Conservation (phyloP, 2,329 filamentous ascomycete genomes). For the Cordyceps tenuipes region DNA sequence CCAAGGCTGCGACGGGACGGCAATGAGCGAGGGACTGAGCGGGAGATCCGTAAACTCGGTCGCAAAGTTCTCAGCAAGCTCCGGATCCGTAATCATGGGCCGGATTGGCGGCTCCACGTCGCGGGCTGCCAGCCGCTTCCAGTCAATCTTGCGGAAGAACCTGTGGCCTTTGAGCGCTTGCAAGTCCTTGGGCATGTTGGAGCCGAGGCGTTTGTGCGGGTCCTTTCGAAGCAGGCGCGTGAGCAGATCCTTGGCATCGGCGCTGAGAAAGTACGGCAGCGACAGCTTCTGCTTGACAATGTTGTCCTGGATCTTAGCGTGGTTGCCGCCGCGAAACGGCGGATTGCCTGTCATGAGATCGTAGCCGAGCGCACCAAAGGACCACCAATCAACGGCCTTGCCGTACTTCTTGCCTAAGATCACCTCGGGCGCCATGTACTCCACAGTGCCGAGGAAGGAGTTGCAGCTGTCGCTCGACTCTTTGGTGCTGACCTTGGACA, state of each 20-base stretch:
- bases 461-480: constrained; percentile 61
- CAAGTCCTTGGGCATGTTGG: constrained; percentile 82
- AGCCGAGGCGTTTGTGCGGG: constrained; percentile 79
- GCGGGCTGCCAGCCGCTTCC: constrained; percentile 74
- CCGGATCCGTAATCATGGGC: constrained; percentile 90
- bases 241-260: constrained; percentile 89
- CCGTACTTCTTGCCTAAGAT: constrained; percentile 83
- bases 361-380: constrained; percentile 82
- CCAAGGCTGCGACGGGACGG: constrained; percentile 34
- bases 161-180: constrained; percentile 80
- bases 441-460: constrained; percentile 87
- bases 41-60: constrained; percentile 83
- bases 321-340: constrained; percentile 83
- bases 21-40: constrained; percentile 58
- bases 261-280: constrained; percentile 81
- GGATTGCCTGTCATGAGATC: constrained; percentile 89
- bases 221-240: constrained; percentile 88
- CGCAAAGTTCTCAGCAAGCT: constrained; percentile 92
- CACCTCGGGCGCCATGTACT: constrained; percentile 98
- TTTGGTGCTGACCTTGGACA: constrained; percentile 79
- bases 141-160: constrained; percentile 96
- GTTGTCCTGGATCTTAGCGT: constrained; percentile 91
- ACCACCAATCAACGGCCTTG: constrained; percentile 98
- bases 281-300: constrained; percentile 88
- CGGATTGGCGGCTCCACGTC: constrained; percentile 84